Conservation (phyloP, 2,329 filamentous ascomycete species). For the Lachnellula willkommii region DNA sequence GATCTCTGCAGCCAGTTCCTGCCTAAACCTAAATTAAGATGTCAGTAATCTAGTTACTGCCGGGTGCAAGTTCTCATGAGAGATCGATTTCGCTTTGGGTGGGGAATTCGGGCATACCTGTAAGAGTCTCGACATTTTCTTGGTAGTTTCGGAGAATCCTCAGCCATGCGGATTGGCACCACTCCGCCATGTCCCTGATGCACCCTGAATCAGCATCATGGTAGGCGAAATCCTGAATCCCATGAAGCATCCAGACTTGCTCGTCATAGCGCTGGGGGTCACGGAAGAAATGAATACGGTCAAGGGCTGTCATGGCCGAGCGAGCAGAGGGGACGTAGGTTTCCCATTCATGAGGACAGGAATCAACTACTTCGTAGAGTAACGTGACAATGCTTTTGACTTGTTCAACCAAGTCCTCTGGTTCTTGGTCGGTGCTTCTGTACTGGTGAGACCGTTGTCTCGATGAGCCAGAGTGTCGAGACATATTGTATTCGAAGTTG, state of each 20-base stretch:
- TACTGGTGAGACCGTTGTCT: slow-evolving; percentile 18
- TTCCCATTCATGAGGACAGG: slow-evolving; percentile 27
- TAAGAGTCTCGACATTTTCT: slow-evolving; percentile 38
- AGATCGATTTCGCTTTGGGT: neutral
- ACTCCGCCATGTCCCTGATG: slow-evolving; percentile 42
- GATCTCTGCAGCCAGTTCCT: slow-evolving; percentile 46
- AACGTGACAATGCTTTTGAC: slow-evolving; percentile 25
- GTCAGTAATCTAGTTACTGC: neutral
- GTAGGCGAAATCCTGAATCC: slow-evolving; percentile 46
- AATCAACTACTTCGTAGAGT: slow-evolving; percentile 25
- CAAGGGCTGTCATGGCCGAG: slow-evolving; percentile 35
- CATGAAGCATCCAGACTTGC: slow-evolving; percentile 38
- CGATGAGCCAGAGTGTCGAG: slow-evolving; percentile 23
- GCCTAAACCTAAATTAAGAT: slow-evolving; percentile 39
- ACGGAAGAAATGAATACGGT: slow-evolving; percentile 35
- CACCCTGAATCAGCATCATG: slow-evolving; percentile 42
- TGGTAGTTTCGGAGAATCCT: slow-evolving; percentile 40
- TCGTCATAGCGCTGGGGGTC: slow-evolving; percentile 32
- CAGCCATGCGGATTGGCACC: slow-evolving; percentile 45
- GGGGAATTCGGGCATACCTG: slow-evolving; percentile 31
- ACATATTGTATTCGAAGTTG: slow-evolving; percentile 4
- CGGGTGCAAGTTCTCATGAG: neutral
- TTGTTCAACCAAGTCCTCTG: slow-evolving; percentile 25
- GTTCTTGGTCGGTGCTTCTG: slow-evolving; percentile 11
- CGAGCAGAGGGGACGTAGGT: slow-evolving; percentile 35